A percentile compares a stretch with the other conserved stretches of the same genome.
Conservation (phyloP, 2,329 filamentous ascomycete species). For the Graphilbum sp. region DNA sequence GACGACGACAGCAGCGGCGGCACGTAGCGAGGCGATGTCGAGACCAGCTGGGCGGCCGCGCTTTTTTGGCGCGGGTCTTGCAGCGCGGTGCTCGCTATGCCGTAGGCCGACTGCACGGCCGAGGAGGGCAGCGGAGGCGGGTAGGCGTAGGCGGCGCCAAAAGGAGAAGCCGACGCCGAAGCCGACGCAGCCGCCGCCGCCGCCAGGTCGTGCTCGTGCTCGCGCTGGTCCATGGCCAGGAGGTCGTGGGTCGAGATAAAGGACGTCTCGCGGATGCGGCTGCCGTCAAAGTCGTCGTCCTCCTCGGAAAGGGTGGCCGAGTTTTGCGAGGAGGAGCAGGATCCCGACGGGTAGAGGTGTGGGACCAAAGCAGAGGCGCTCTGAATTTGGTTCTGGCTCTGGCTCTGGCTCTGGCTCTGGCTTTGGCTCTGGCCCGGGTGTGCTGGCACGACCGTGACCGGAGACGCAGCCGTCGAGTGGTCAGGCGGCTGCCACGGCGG, state of each 20-base stretch:
- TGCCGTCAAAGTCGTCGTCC: constrained; percentile 16
- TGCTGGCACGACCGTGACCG: too few relatives aligned
- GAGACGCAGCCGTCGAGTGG: too few relatives aligned
- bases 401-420: too few relatives aligned
- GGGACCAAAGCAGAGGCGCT: not conserved
- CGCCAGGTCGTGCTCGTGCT: constrained; percentile 18
- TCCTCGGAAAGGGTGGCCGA: too few relatives aligned
- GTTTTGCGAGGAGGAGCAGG: constrained; percentile 11
- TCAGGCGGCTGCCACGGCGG: constrained; percentile 7
- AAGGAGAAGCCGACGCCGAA: constrained; percentile 22
- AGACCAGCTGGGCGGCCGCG: constrained; percentile 12
- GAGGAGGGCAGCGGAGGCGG: constrained; percentile 11
- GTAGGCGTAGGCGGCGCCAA: constrained; percentile 25
- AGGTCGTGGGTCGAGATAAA: constrained; percentile 39
- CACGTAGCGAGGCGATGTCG: constrained; percentile 23
- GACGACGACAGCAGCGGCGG: constrained; percentile 17
- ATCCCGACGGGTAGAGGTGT: constrained; percentile 1
- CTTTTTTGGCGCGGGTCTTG: too few relatives aligned
- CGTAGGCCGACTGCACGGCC: constrained; percentile 1
- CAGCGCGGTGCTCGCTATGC: too few relatives aligned
- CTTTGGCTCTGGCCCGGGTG: too few relatives aligned
- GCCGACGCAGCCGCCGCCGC: too few relatives aligned
- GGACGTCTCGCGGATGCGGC: constrained; percentile 18
- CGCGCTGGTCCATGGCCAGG: constrained; percentile 25
- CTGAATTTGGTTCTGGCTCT: too few relatives aligned